Evolutionary conservation across 495 filamentous ascomycete genomes (phyloP), one percentile per base, ranked within the genome.

Genomic region (Penicillium steckii): DNA sequence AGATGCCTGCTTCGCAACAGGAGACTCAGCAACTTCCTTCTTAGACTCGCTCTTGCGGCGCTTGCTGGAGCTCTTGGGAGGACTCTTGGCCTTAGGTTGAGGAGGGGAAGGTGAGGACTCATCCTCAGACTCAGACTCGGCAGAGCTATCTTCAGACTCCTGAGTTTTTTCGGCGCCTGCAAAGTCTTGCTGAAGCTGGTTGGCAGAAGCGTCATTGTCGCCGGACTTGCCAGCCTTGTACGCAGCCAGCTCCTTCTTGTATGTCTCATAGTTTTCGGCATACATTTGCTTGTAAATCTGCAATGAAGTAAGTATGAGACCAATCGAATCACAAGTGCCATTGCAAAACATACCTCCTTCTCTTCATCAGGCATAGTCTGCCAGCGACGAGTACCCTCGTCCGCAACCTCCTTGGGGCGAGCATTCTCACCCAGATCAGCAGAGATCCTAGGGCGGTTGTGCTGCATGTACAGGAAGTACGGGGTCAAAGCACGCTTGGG

Each of bases 401-500:
- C 83, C 53, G 88, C 80, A 13, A 96, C 85, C 43, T 93, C 87
- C 57, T 87, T 88, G 54, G 90, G 88, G 50, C 82, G 84, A 3
- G 83, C 81, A 29, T 81, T 75, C 2, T 78, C 62, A 10, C 87
- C 89, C 17, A 97, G 76, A 51, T 96, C 91, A 7, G 72, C 76
- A 21, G 85, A 84, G 55, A 97, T 91, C 61, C 82, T 81, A 17
- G 79, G 70, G 23, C 94, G 87, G 38, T 90, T 91, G 27, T 84
- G 83, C 60, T 94, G 84, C 77, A 94, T 90, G 75, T 88, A 97
- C 27, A 97, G 75, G 76, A 98, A 96, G 73, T 91, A 97, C 0
- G 94, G 91, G 15, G 94, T 97, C 55, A 96, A 67, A 18, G 94
- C 90, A 15, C 91, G 83, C 80, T 96, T 96, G 44, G 94, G 94